phyloP scores from a whole-genome alignment of 306 rosid species.

The Phaseolus lunatus region DNA sequence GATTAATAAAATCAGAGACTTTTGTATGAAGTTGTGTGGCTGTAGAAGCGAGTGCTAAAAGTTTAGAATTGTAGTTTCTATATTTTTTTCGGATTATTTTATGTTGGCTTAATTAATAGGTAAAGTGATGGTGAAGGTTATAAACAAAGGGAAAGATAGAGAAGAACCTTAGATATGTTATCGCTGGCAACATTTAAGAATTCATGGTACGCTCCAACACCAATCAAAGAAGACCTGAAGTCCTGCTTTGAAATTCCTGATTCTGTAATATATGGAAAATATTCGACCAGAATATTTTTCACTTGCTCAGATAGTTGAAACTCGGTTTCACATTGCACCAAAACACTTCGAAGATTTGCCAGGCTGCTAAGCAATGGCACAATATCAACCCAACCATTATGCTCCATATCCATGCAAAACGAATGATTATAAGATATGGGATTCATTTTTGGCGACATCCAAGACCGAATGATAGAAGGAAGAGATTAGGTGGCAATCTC shows the following conservation, averaged over 20 bases:
- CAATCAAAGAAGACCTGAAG: neutral
- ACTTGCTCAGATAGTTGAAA: neutral
- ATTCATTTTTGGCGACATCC: slow-evolving; percentile 37
- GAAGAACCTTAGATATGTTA: neutral
- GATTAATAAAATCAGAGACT: too few species aligned
- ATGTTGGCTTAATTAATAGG: neutral
- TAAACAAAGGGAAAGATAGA: neutral
- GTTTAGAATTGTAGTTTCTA: neutral
- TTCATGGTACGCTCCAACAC: neutral
- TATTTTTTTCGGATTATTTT: too few species aligned
- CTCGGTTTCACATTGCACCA: neutral
- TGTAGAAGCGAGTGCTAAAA: neutral
- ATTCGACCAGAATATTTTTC: neutral
- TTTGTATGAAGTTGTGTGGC: too few species aligned
- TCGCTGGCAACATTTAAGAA: neutral
- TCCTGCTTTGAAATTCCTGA: neutral
- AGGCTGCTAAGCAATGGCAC: neutral
- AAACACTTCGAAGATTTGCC: neutral
- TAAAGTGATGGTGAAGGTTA: neutral
- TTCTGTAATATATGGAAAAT: neutral
- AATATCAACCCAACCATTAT: neutral
- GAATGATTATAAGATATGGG: neutral
- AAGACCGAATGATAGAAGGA: slow-evolving; percentile 46
- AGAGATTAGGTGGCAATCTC: slow-evolving; percentile 35
- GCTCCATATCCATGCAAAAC: neutral